Base-by-base conservation (phyloP, 352 stramenopile species). In the Globisporangium recalcitrans region DNA sequence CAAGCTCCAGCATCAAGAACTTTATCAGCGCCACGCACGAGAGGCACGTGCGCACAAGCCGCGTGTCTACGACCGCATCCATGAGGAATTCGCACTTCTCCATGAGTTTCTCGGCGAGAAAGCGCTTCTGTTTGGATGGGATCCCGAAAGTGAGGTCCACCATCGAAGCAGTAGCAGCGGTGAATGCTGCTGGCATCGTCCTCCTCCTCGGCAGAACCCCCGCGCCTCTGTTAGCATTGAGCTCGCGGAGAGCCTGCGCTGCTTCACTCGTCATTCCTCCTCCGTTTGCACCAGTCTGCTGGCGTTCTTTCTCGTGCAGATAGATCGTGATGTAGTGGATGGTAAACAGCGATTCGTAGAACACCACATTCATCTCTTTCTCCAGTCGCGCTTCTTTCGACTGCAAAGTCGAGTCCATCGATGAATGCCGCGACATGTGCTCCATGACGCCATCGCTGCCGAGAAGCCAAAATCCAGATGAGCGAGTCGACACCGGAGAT, bases 11-110 rank as follows among this genome's bases (percentile, higher is more conserved):
- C 26, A 85, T 54, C 14, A 91, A 58, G 46, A 91, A 87, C 10
- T 77, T 74, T 34, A 89, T 74, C n/a, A 91, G 65, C 0, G 78
- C 70, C 2, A 88, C 71, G 7, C 81, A 82, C 10, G 78, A 83
- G 36, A 85, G 75, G 19, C 73, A 71, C 34, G 78, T 73, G 13
- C 78, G 69, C n/a, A 81, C 69, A 7, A 91, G 72, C 0, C 82
- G 75, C 19, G 83, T 65, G 49, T 91, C 80, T 4, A 87, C 69
- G 26, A 90, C 78, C 0, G 82, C 78, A 27, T 90, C 80, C 62
- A 87, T 81, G n/a, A 91, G 61, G 42, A 91, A 91, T 38, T 73
- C 62, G 62, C 85, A 66, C 63, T 91, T 91, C 44, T 72, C 67
- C 16, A 87, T 44, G 31, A 91, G 55, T 22, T 83, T 80, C 16